A percentile compares a stretch with the other conserved stretches of the same genome.
Evolutionary conservation across 116 monocot genomes (phyloP).

Genomic region (Zostera marina): DNA sequence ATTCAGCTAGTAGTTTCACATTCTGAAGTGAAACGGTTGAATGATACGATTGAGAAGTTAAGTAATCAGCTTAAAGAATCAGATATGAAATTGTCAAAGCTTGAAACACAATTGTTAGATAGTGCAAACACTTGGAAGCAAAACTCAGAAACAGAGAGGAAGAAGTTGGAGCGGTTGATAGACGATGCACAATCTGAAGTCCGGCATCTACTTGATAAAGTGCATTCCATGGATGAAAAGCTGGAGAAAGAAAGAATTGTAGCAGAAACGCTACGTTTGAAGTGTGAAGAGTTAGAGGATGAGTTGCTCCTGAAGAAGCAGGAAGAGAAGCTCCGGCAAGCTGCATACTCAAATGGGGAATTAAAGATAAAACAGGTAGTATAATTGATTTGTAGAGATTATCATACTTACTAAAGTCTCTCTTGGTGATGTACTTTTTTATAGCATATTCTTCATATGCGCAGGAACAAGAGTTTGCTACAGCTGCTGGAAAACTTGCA

Average conservation of each 20-base stretch:
- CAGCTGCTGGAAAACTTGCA: constrained; percentile 45
- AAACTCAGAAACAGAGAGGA: background rate
- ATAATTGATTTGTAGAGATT: background rate
- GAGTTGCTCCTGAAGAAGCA: constrained; percentile 28
- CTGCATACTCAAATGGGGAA: constrained; percentile 19
- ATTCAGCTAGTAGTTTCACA: constrained; percentile 4
- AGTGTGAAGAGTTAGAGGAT: constrained; percentile 28
- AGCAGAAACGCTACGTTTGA: constrained; percentile 13
- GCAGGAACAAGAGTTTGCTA: constrained; percentile 16
- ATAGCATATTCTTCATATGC: background rate
- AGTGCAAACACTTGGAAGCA: background rate
- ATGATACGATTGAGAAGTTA: constrained; percentile 18
- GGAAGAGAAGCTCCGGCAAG: constrained; percentile 16
- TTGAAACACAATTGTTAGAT: background rate
- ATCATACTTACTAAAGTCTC: too few species aligned
- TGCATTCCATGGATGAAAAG: constrained; percentile 19
- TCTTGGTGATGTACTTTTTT: background rate
- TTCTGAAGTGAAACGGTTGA: constrained; percentile 14
- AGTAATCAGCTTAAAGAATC: background rate
- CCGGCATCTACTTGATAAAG: constrained; percentile 13
- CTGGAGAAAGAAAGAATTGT: constrained; percentile 22
- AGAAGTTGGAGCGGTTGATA: background rate
- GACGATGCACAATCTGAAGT: constrained; percentile 13
- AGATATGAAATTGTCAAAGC: background rate
- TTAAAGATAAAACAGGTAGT: constrained; percentile 55